Evolutionary conservation across 75 land plant genomes (phyloP), one percentile per base, ranked within the genome.

Genomic region (Picea sitchensis): DNA sequence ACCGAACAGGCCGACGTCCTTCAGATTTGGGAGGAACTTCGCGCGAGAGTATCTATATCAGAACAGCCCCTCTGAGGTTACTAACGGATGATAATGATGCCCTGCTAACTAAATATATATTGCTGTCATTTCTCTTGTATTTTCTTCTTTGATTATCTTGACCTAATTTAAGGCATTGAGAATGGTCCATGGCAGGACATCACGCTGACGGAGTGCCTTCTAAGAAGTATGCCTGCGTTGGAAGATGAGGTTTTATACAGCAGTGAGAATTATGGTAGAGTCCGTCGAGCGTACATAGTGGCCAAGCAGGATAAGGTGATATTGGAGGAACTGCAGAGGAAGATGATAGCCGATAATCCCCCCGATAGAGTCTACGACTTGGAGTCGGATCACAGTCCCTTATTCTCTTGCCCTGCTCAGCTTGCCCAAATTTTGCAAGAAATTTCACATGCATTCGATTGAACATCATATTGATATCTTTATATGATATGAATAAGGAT

Each of bases 341-440:
- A 76, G 84, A 86, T 86, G 87, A 77, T 80, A 5, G 64, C 65
- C 32, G 69, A 75, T 5, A 23, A 26, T 58, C 74, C 81, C 7
- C 44, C 71, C 2, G 8, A 38, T 41, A 80, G 63, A 56, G 80
- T 86, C 57, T 58, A 14, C 15, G 78, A 47, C 34, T 82, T 86
- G 30, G 71, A 36, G 9, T 59, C 84, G 0, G 87, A 77, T 63
- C 87, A 86, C 77, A 13, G 30, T 64, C 2, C 67, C 4, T 64
- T 64, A 1, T 61, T 90, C 57, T 86, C 84, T 1, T 65, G 59
- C 47, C 84, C 90, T 18, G 4, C 31, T 31, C 77, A 23, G 57
- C 83, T 90, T 1, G 63, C 71, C 8, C 30, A 64, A 20, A 82
- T 88, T 78, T 84, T 82, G 81, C 9, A 67, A 71, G 23, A 61